Base-by-base conservation (phyloP, 345 rosid genomes). In the Erucastrum elatum region DNA sequence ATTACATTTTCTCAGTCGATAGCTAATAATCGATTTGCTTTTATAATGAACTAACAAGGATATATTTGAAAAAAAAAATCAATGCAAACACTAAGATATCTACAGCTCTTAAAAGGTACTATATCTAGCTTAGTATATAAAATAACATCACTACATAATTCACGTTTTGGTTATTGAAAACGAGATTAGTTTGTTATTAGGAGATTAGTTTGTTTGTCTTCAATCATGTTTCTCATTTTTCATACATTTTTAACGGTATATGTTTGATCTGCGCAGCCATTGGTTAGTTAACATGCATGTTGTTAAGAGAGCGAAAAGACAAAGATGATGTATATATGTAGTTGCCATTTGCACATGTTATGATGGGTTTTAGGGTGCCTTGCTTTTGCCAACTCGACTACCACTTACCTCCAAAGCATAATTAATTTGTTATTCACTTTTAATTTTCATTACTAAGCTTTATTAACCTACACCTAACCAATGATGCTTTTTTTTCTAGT, bases 271-370 rank as follows among this genome's bases (percentile, higher is more conserved):
- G 51, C 61, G 66, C 49, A 64, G 76, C 61, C 71, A 77, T 77
- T 64, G 71, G 76, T 55, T 34, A 34, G 37, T 7, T 34, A 63
- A 70, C 41, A 63, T 34, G 65, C 75, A 77, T 63, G 70, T n/a
- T 69, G 69, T 77, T 51, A 34, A 7, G 53, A 69, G 2, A 33
- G 46, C 37, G 70, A 77, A 49, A 77, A 35, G 80, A 70, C 75
- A 77, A 70, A 17, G 71, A 77, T n/a, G n/a, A n/a, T 77, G 71
- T 77, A 27, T 75, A 51, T 25, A 26, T 35, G 64, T 12, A 13
- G 39, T 64, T 16, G 59, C 71, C 70, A 71, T 56, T 71, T 65
- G 76, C 76, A 72, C 82, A 78, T 78, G 82, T 59, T 41, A 72
- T 72, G 77, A 78, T 78, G 68, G 17, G 49, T 26, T 46, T 72